Evolutionary conservation across 352 stramenopile species (phyloP).

Genomic region (Phytophthora sp.): DNA sequence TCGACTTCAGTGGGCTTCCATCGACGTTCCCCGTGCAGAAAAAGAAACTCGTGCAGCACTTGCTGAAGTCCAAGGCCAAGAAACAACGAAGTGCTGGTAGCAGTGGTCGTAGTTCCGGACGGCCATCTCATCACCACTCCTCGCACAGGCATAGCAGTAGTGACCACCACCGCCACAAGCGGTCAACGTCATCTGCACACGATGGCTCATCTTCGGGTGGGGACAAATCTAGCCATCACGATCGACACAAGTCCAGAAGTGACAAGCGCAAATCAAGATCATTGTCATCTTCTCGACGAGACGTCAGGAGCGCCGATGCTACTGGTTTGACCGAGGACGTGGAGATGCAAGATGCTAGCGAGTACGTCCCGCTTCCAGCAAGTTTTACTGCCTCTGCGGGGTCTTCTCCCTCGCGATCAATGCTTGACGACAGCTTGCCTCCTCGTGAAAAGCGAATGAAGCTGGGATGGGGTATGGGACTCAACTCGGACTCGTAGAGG

Average conservation of each 20-base stretch:
- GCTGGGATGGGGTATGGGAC: slow-evolving; percentile 84
- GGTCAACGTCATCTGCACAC: slow-evolving; percentile 22
- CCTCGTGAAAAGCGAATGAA: slow-evolving; percentile 62
- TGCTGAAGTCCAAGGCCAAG: slow-evolving; percentile 51
- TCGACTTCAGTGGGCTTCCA: slow-evolving; percentile 54
- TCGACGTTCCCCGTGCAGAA: slow-evolving; percentile 62
- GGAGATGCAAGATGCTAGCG: slow-evolving; percentile 38
- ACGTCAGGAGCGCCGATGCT: slow-evolving; percentile 5
- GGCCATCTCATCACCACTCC: slow-evolving; percentile 26
- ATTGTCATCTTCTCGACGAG: slow-evolving; percentile 24
- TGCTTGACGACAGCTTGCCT: slow-evolving; percentile 15
- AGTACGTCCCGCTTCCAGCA: slow-evolving; percentile 57
- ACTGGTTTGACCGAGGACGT: slow-evolving; percentile 16
- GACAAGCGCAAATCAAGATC: slow-evolving; percentile 39
- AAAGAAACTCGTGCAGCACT: slow-evolving; percentile 64
- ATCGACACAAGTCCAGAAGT: slow-evolving; percentile 28
- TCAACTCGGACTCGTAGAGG: slow-evolving; percentile 40
- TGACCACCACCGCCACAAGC: slow-evolving; percentile 34
- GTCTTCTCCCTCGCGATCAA: slow-evolving; percentile 11
- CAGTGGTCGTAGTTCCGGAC: slow-evolving; percentile 7
- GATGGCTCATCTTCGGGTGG: slow-evolving; percentile 12
- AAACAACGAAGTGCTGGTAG: slow-evolving; percentile 33
- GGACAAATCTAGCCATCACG: slow-evolving; percentile 27
- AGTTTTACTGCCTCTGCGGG: slow-evolving; percentile 45
- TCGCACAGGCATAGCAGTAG: slow-evolving; percentile 30